phyloP scores from a whole-genome alignment of 1,139 yeast genomes.

The Sporopachydermia cereana region DNA sequence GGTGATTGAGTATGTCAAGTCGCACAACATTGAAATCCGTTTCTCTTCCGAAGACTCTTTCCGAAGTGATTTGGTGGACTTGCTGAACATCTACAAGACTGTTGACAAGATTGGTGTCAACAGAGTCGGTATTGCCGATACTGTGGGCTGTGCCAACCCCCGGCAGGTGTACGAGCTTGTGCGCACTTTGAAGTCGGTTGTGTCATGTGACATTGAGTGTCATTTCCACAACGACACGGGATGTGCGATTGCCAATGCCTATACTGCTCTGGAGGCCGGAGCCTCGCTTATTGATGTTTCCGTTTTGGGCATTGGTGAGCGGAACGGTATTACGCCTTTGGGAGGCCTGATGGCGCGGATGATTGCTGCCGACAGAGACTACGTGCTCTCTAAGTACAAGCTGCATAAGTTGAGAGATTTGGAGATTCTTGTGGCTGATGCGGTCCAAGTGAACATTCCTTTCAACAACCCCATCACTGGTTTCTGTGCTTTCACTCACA shows the following conservation, averaged over 20 bases:
- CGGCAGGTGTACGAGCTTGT: conserved; percentile 49
- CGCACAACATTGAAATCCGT: conserved; percentile 46
- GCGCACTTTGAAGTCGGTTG: conserved; percentile 45
- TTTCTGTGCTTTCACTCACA: conserved; percentile 51
- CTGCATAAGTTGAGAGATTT: conserved; percentile 42
- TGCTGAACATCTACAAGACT: conserved; percentile 43
- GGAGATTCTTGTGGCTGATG: conserved; percentile 46
- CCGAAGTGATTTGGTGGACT: conserved; percentile 46
- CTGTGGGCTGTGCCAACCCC: conserved; percentile 52
- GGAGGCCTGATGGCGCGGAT: conserved; percentile 54
- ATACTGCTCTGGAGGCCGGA: conserved; percentile 52
- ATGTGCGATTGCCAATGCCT: conserved; percentile 51
- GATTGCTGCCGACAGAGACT: conserved; percentile 49
- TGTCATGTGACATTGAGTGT: conserved; percentile 45
- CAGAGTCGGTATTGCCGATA: conserved; percentile 51
- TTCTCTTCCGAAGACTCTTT: conserved; percentile 48
- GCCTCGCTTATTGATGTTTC: conserved; percentile 46
- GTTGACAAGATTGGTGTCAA: conserved; percentile 49
- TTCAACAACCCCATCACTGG: conserved; percentile 53
- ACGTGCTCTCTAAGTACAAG: conserved; percentile 44
- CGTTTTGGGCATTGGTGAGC: conserved; percentile 48
- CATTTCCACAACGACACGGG: conserved; percentile 55
- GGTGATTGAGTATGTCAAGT: conserved; percentile 46
- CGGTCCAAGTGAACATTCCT: conserved; percentile 46
- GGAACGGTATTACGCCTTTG: conserved; percentile 49